Evolutionary conservation across 345 rosid genomes (phyloP), one percentile per base, ranked within the genome.

Genomic region (Brassica juncea): DNA sequence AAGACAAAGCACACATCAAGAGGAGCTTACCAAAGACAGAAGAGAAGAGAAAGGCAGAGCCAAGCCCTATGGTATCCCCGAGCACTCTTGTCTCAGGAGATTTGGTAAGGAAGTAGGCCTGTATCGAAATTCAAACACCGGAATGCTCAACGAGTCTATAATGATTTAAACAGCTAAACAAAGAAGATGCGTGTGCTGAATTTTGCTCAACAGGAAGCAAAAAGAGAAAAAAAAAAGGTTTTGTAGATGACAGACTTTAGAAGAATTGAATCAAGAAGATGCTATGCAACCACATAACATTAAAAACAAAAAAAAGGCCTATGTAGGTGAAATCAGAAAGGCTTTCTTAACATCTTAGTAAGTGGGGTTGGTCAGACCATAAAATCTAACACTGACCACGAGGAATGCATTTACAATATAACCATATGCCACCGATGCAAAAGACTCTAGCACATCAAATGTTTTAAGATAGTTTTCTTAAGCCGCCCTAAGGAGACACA

Each of bases 1-100:
- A 76, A 44, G 28, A 65, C 12, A 67, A 16, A 39, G 35, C 32
- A 79, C 9, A 69, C 7, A 68, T 49, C 16, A 49, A 62, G 71
- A 76, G 55, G 15, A 62, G 39, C 85, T 66, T 81, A 92, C 97
- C 97, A 34, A 89, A 94, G 49, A 90, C 89, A 2, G 83, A 86
- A 64, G 94, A 78, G 82, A 94, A 94, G 37, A 92, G 90, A 75
- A 90, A 85, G 59, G 96, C 87, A 11, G 94, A 81, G 12, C 97
- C 97, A 66, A 94, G 91, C 35, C 93, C 97, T 65, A 94, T 80
- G 72, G 94, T 89, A 34, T 92, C 90, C 23, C 93, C 98, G 1
- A 82, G 74, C 55, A 89, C 89, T 86, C 80, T 86, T 3, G 90
- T 90, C 73, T 92, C 91, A 31, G 91, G 87, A 68, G 87, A 76